Evolutionary conservation across 306 rosid species (phyloP).

Genomic region (Oemleria cerasiformis): DNA sequence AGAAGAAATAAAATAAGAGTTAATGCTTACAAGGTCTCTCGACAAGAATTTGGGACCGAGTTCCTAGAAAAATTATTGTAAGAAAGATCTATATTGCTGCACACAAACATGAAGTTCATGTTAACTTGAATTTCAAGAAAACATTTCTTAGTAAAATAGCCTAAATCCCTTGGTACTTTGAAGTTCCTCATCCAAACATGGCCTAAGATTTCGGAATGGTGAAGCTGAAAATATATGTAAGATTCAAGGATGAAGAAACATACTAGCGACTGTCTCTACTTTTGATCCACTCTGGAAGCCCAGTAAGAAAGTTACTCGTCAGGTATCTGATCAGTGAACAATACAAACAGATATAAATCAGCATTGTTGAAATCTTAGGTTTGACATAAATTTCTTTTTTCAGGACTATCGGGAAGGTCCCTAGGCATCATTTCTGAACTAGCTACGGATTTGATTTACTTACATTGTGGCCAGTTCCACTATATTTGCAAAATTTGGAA

Average conservation of each 20-base stretch:
- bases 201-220: not conserved
- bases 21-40: conserved; percentile 16
- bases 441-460: no score
- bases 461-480: no score
- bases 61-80: conserved; percentile 21
- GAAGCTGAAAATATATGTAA: not conserved
- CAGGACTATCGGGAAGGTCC: no score
- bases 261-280: conserved; percentile 20
- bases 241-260: not conserved
- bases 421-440: no score
- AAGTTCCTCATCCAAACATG: no score
- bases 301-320: conserved; percentile 18
- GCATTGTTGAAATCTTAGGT: not conserved
- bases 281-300: conserved; percentile 21
- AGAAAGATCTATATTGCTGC: conserved; percentile 25
- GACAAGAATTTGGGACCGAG: conserved; percentile 11
- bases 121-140: not conserved
- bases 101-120: not conserved
- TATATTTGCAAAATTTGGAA: conserved; percentile 13
- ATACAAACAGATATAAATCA: not conserved
- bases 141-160: no score
- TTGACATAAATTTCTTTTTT: no score
- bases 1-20: not conserved
- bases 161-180: no score
- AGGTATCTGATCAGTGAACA: conserved; percentile 12